These are phyloP conservation scores for Diaporthe capsici DNA, from an alignment of 2,329 filamentous ascomycete genomes.

Conservation along the genomic window DNA sequence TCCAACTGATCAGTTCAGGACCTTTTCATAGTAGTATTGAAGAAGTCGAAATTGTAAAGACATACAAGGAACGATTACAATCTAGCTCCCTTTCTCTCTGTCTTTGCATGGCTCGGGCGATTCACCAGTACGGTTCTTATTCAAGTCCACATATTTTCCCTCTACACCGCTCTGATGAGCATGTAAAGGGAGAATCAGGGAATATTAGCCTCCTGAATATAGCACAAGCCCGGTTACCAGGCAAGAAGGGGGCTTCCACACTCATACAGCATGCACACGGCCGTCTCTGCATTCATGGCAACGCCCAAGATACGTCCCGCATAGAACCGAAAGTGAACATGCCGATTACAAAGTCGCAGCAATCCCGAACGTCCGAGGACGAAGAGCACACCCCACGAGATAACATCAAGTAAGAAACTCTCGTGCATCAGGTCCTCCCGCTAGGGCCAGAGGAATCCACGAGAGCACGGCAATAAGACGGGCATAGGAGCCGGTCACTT, in stretches of 20 bases:
- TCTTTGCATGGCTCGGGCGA: not conserved
- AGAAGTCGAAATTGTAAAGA: too few species aligned
- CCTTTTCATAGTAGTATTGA: too few species aligned
- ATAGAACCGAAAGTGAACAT: not conserved
- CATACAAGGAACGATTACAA: too few species aligned
- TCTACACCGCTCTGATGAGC: not conserved
- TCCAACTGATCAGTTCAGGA: too few species aligned
- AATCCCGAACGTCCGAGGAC: not conserved
- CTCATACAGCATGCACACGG: not conserved
- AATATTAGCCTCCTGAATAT: not conserved
- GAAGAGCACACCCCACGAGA: not conserved
- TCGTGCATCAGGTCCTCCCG: not conserved
- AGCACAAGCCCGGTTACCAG: not conserved
- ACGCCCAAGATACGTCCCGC: not conserved
- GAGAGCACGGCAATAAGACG: constrained; percentile 19
- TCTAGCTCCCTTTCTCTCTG: not conserved
- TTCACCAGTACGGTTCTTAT: not conserved
- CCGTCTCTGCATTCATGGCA: not conserved
- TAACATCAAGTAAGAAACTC: not conserved
- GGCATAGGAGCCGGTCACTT: not conserved
- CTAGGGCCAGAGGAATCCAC: not conserved
- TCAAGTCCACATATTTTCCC: not conserved
- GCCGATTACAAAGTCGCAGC: too few species aligned
- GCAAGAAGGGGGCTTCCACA: too few species aligned
- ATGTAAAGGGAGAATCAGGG: not conserved